Evolutionary conservation across 2,329 filamentous ascomycete genomes (phyloP), one percentile per base, ranked within the genome.

Genomic region (Talaromyces sp.): DNA sequence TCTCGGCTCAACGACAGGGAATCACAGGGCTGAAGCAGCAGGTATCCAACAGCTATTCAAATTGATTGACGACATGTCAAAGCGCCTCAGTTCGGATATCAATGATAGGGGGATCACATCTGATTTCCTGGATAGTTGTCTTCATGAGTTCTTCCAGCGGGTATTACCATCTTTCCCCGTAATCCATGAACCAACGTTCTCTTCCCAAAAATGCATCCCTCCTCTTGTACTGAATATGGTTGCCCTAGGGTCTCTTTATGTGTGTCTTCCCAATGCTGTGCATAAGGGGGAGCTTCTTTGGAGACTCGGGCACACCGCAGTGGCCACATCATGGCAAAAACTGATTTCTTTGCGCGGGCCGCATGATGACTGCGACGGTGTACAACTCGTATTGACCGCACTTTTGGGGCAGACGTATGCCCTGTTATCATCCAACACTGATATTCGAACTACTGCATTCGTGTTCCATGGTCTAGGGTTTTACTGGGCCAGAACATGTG

Each of bases 91-190:
- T 5, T 75, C 77, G n/a, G 77, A 75, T 13, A 73, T 78, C 14
- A 76, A 78, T 63, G 71, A 74, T 21, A 77, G 70, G 1, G 77
- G 75, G 2, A 73, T 79, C 19, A 79, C 75, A 21, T 80, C 78
- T 0, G 75, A 78, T 21, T 80, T 80, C 41, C 68, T 80, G 8
- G 77, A 80, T 58, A 75, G 77, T 63, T 79, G 77, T 63, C 65
- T 80, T 17, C 78, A 80, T 60, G 78, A 80, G 76, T 80, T 80
- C 66, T 80, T 80, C 58, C 71, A 71, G 14, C 72, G 76, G 17
- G 79, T 80, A 60, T 78, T 79, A 27, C 77, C 77, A 3, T 32
- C 31, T 11, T 32, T 32, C 4, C 31, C 31, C 10, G 31, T 32
- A 11, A 32, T 32, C 13, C 31, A 32, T 32, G 31, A 32, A 32